These are phyloP conservation scores for Henckelia pumila DNA, from an alignment of 257 asterid species.

Conservation along the genomic window DNA sequence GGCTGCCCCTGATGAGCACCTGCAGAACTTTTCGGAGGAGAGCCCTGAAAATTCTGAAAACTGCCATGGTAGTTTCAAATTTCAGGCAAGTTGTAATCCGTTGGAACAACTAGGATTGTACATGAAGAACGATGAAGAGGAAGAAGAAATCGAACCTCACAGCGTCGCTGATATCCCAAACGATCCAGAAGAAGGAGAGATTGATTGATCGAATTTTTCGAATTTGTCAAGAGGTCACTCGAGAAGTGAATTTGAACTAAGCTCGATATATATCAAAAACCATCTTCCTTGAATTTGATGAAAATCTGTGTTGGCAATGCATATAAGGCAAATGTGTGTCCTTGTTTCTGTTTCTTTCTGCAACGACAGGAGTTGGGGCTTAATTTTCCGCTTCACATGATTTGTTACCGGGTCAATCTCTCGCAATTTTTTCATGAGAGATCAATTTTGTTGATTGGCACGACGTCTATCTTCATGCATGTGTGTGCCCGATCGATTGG, in stretches of 20 bases:
- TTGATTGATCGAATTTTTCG: slow-evolving; percentile 32
- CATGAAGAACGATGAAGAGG: slow-evolving; percentile 67
- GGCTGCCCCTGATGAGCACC: slow-evolving; percentile 55
- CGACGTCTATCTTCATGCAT: neutral
- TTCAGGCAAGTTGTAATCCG: slow-evolving; percentile 55
- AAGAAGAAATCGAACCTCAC: slow-evolving; percentile 47
- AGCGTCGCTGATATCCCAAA: slow-evolving; percentile 34
- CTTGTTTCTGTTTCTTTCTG: neutral
- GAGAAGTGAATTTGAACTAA: neutral
- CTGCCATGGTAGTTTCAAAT: slow-evolving; percentile 62
- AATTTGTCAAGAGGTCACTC: neutral
- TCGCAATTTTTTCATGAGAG: neutral
- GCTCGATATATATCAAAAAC: neutral
- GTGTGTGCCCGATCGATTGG: neutral
- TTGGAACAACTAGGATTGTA: slow-evolving; percentile 70
- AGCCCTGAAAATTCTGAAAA: slow-evolving; percentile 54
- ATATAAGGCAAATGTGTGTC: neutral
- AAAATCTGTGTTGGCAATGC: neutral
- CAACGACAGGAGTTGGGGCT: neutral
- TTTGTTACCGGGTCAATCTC: neutral
- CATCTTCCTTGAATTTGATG: neutral
- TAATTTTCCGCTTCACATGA: neutral
- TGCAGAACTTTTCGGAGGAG: slow-evolving; percentile 44
- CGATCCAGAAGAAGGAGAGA: slow-evolving; percentile 55
- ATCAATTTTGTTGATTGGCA: neutral